Percentiles rank a stretch among this genome's conserved stretches.
These are phyloP conservation scores for Aspergillus sp. DNA, from an alignment of 2,329 filamentous ascomycete species.

Conservation along the genomic window DNA sequence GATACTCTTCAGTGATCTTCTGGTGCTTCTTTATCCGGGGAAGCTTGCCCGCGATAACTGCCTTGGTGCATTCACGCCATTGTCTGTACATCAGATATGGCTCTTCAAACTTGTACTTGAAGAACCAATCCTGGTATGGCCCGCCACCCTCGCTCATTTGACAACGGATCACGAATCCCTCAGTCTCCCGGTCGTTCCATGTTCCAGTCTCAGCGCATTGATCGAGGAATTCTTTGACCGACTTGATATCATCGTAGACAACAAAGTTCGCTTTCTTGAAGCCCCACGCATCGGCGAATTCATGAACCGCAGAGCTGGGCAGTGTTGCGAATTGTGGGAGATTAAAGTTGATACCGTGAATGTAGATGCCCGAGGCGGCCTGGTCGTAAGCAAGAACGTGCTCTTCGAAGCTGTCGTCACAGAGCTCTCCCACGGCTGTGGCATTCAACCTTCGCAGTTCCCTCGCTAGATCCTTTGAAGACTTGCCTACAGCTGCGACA, in stretches of 20 bases:
- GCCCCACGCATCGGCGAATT: slow-evolving; percentile 87
- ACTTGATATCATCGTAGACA: slow-evolving; percentile 66
- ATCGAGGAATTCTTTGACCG: slow-evolving; percentile 78
- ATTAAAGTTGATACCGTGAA: slow-evolving; percentile 95
- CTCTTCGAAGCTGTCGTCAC: slow-evolving; percentile 94
- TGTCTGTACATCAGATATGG: slow-evolving; percentile 98
- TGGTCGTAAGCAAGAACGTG: slow-evolving; percentile 87
- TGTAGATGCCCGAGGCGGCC: slow-evolving; percentile 81
- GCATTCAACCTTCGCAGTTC: slow-evolving; percentile 74
- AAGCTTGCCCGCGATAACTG: slow-evolving; percentile 68
- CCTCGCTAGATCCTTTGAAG: slow-evolving; percentile 69
- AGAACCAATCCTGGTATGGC: slow-evolving; percentile 90
- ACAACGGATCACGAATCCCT: slow-evolving; percentile 95
- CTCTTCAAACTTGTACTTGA: slow-evolving; percentile 99
- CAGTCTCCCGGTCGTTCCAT: slow-evolving; percentile 86
- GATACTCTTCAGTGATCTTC: slow-evolving; percentile 86
- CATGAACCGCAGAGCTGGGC: slow-evolving; percentile 73
- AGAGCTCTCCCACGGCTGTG: slow-evolving; percentile 94
- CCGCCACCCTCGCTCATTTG: slow-evolving; percentile 52
- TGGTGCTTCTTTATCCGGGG: slow-evolving; percentile 82
- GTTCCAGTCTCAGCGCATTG: slow-evolving; percentile 80
- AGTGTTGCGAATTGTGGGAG: slow-evolving; percentile 88
- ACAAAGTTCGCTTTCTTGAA: slow-evolving; percentile 85
- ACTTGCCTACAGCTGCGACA: slow-evolving; percentile 71
- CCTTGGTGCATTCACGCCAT: slow-evolving; percentile 95